A percentile compares a stretch with the other conserved stretches of the same genome.
Evolutionary conservation across 169 alveolate genomes (phyloP).

Genomic region (Plasmodium ovale): DNA sequence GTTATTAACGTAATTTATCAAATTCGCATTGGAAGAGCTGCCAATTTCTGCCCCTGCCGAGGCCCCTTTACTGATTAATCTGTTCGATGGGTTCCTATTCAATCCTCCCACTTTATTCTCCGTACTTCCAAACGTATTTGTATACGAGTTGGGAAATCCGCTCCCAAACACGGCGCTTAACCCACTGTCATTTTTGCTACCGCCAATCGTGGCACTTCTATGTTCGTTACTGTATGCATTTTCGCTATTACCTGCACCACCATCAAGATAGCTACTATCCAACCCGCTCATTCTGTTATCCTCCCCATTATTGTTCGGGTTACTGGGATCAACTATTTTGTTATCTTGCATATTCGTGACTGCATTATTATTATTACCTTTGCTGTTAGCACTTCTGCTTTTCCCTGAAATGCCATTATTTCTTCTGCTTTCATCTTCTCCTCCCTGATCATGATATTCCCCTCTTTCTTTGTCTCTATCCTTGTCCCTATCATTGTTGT

Average conservation of each 20-base stretch:
- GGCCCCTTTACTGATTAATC: conserved; percentile 19
- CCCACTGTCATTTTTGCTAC: neutral
- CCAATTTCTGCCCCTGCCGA: neutral
- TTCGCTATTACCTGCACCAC: conserved; percentile 6
- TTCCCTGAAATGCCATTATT: neutral
- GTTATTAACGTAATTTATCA: conserved; percentile 17
- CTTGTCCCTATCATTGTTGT: neutral
- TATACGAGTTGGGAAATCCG: too few relatives aligned
- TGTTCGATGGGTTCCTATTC: neutral
- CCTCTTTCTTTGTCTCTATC: neutral
- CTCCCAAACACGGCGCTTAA: neutral
- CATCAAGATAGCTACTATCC: conserved; percentile 11
- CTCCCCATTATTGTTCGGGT: conserved; percentile 2
- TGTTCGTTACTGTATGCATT: conserved; percentile 13
- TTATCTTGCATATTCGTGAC: conserved; percentile 16
- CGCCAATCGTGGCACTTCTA: neutral
- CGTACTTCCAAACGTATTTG: neutral
- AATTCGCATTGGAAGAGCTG: conserved; percentile 12
- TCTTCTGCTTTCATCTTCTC: neutral
- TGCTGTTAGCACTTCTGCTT: neutral
- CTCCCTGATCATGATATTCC: neutral
- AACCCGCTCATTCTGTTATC: neutral
- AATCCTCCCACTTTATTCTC: conserved; percentile 2
- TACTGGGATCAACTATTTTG: conserved; percentile 6
- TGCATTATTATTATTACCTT: neutral